Evolutionary conservation across 805 yeast genomes (phyloP).

Genomic region (Pichia cephalocereana): DNA sequence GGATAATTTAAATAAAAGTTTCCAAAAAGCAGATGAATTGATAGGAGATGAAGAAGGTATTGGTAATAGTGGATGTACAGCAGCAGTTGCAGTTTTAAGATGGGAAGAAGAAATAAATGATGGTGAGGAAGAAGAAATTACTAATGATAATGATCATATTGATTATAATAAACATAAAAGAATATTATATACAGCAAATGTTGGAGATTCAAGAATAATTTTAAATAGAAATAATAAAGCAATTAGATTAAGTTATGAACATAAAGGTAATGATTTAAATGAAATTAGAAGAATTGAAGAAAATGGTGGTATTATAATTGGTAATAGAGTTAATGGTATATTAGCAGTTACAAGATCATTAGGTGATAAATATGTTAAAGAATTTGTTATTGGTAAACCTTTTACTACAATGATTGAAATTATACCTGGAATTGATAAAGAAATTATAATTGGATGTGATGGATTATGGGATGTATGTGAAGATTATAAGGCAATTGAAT

Average conservation of each 20-base stretch:
- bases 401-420: slow-evolving; percentile 84
- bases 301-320: slow-evolving; percentile 81
- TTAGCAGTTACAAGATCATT: slow-evolving; percentile 89
- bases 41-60: slow-evolving; percentile 45
- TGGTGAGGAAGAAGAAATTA: background rate
- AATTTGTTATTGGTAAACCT: slow-evolving; percentile 80
- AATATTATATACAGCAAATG: slow-evolving; percentile 87
- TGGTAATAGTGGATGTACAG: slow-evolving; percentile 87
- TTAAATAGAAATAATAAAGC: slow-evolving; percentile 69
- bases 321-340: slow-evolving; percentile 90
- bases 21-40: slow-evolving; percentile 64
- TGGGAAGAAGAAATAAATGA: slow-evolving; percentile 51
- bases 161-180: slow-evolving; percentile 48
- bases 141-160: slow-evolving; percentile 31
- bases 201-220: slow-evolving; percentile 86
- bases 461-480: slow-evolving; percentile 94
- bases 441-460: slow-evolving; percentile 87
- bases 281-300: slow-evolving; percentile 70
- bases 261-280: slow-evolving; percentile 74
- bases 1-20: slow-evolving; percentile 57
- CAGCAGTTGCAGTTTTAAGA: slow-evolving; percentile 83
- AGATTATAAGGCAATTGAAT: slow-evolving; percentile 75
- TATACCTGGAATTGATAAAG: slow-evolving; percentile 49
- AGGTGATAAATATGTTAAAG: slow-evolving; percentile 91
- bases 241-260: slow-evolving; percentile 80